These are phyloP conservation scores for Penicillium sp. DNA, from an alignment of 2,329 filamentous ascomycete species.

Conservation along the genomic window DNA sequence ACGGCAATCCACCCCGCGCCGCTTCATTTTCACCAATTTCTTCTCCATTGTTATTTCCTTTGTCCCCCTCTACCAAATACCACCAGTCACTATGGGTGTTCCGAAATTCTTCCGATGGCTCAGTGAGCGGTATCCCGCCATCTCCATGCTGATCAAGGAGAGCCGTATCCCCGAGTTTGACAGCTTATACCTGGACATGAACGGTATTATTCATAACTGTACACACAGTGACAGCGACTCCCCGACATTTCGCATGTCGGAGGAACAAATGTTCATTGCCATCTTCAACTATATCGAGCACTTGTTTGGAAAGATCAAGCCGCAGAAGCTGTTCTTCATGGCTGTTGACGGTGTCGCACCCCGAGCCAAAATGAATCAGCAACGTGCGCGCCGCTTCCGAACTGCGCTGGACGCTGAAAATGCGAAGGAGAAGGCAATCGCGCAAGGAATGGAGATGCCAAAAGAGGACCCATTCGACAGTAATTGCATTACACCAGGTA, in stretches of 20 bases:
- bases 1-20: neutral
- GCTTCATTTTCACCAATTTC: neutral
- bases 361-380: slow-evolving; percentile 99
- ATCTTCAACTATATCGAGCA: slow-evolving; percentile 99
- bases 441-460: slow-evolving; percentile 86
- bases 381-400: slow-evolving; percentile 90
- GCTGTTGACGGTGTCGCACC: slow-evolving; percentile 97
- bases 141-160: slow-evolving; percentile 97
- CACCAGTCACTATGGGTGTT: slow-evolving; percentile 60
- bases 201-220: slow-evolving; percentile 99
- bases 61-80: neutral
- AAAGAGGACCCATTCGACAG: slow-evolving; percentile 97
- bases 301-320: slow-evolving; percentile 97
- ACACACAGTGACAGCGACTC: slow-evolving; percentile 96
- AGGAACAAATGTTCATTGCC: slow-evolving; percentile 99
- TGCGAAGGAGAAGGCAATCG: slow-evolving; percentile 87
- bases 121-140: slow-evolving; percentile 96
- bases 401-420: slow-evolving; percentile 89
- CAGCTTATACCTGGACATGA: slow-evolving; percentile 87
- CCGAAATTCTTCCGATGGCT: slow-evolving; percentile 98
- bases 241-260: slow-evolving; percentile 85
- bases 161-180: slow-evolving; percentile 99
- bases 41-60: neutral
- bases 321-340: slow-evolving; percentile 99
- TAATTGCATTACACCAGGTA: slow-evolving; percentile 97